Base-by-base conservation (phyloP, 495 filamentous ascomycete genomes). In the Penicillium flavigenum region DNA sequence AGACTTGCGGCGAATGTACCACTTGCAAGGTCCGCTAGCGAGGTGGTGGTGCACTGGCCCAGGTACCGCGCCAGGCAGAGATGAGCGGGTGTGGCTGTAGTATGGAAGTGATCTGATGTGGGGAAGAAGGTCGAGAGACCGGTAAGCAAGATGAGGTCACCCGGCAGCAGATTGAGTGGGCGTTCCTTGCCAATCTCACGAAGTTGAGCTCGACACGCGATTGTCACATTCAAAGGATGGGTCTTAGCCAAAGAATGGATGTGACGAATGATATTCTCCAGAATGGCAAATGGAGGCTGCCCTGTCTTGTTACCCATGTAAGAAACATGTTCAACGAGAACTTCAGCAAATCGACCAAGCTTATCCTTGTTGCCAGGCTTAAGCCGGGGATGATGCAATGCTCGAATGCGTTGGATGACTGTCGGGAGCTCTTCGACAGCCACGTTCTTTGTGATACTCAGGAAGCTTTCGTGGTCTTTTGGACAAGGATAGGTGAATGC, bases 81-180 rank as follows among this genome's bases (percentile, higher is more conserved):
- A 66, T 89, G 88, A 1, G 93, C 89, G 0, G 94, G 94, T 5
- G 94, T 98, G 47, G 88, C 85, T 16, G 98, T 88, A 54, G 91
- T 87, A 62, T 98, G 94, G 71, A 97, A 98, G 70, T 96, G 91
- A 73, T 99, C 94, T 0, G 90, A 96, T 0, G 95, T 96, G 5
- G 95, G 91, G 69, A 95, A 99, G 57, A 93, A 88, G 8, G 86
- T 84, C 29, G 84, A 84, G 61, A 97, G 82, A 0, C 91, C 91
- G 1, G 90, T 92, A 39, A 99, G 73, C 26, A 96, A 69, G 10
- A 92, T 70, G 22, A 98, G 78, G 66, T 98, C 92, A 4, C 90
- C 88, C 10, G 86, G 79, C 2, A 77, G 84, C 11, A 88, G 84
- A 17, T 75, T 77, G 46, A 85, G 75, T 6, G 86, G 81, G 49